These are phyloP conservation scores for Fusarium goolgardi DNA, from an alignment of 2,329 filamentous ascomycete genomes.

Conservation along the genomic window DNA sequence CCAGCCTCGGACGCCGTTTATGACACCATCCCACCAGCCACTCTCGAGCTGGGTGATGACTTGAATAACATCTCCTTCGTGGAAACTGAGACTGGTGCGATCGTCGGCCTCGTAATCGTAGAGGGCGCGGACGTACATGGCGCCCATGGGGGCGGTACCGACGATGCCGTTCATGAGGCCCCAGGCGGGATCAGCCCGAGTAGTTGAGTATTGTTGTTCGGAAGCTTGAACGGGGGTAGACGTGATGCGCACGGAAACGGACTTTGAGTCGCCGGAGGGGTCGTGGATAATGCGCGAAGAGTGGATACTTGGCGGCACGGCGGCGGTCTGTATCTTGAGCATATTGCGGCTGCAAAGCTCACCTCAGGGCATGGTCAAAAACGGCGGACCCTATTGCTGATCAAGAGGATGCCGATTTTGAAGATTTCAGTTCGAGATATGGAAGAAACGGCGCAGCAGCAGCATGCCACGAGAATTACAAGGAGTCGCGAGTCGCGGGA, in stretches of 20 bases:
- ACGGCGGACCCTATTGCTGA: constrained; percentile 49
- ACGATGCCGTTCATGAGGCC: constrained; percentile 70
- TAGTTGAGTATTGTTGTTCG: constrained; percentile 41
- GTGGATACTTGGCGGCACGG: constrained; percentile 50
- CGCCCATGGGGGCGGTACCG: constrained; percentile 69
- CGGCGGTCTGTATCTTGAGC: constrained; percentile 50
- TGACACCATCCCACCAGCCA: constrained; percentile 99
- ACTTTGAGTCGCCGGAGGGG: constrained; percentile 48
- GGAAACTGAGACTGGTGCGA: constrained; percentile 95
- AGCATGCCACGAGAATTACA: constrained; percentile 37
- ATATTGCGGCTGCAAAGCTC: constrained; percentile 49
- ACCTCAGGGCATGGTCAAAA: constrained; percentile 52
- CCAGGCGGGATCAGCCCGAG: constrained; percentile 46
- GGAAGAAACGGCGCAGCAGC: constrained; percentile 27
- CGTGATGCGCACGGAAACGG: constrained; percentile 47
- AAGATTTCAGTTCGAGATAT: constrained; percentile 30
- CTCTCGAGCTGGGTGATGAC: constrained; percentile 98
- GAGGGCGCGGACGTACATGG: constrained; percentile 92
- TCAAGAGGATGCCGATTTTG: constrained; percentile 40
- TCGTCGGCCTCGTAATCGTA: constrained; percentile 99
- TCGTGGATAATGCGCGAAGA: constrained; percentile 48
- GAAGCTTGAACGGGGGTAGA: constrained; percentile 44
- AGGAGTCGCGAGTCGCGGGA: constrained; percentile 38
- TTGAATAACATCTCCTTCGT: constrained; percentile 96
- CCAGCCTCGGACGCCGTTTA: constrained; percentile 96